phyloP scores from a whole-genome alignment of 2,329 filamentous ascomycete species.

The Xylariaceae sp. region DNA sequence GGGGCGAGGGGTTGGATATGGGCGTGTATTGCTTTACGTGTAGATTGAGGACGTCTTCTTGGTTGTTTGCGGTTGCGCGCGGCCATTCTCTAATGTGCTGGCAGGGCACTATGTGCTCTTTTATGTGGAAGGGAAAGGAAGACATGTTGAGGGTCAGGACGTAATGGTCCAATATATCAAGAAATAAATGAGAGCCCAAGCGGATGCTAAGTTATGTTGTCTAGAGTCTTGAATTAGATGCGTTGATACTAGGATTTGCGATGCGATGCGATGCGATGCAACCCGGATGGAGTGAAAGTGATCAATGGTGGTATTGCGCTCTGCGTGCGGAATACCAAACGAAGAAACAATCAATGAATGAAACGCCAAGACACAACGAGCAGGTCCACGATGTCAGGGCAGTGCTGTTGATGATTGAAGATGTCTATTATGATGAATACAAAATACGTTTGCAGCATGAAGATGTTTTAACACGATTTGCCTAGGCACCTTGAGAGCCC shows the following conservation, averaged over 20 bases:
- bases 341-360: background rate
- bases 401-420: background rate
- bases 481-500: too few species aligned
- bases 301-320: too few species aligned
- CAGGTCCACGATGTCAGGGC: background rate
- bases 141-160: constrained; percentile 22
- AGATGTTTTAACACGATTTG: too few species aligned
- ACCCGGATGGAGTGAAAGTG: too few species aligned
- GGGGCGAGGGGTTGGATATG: constrained; percentile 59
- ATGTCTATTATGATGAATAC: background rate
- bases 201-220: too few species aligned
- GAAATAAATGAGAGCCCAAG: background rate
- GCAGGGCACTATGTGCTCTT: constrained; percentile 67
- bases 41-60: constrained; percentile 69
- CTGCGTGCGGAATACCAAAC: too few species aligned
- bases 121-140: constrained; percentile 53
- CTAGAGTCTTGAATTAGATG: too few species aligned
- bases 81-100: constrained; percentile 81
- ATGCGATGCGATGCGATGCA: too few species aligned
- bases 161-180: background rate
- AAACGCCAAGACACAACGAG: background rate
- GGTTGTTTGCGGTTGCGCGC: constrained; percentile 62
- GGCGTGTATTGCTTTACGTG: constrained; percentile 87
- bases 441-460: too few species aligned
- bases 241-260: too few species aligned